These are phyloP conservation scores for Heteromeles arbutifolia DNA, from an alignment of 306 rosid genomes.

Conservation along the genomic window DNA sequence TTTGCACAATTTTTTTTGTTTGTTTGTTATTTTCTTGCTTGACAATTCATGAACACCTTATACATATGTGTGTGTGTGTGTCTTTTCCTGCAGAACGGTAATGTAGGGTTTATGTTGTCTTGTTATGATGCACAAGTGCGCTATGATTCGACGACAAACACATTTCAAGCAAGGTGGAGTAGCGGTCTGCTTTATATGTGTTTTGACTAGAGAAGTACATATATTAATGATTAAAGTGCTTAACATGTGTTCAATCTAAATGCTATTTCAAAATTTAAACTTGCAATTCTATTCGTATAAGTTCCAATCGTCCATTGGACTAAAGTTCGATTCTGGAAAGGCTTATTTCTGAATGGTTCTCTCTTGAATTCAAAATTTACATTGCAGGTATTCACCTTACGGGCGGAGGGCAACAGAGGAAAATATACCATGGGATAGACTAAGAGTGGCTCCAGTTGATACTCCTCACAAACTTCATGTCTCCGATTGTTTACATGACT, in stretches of 20 bases:
- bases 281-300: no score
- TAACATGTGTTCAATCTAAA: no score
- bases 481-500: conserved; percentile 62
- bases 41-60: not conserved
- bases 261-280: no score
- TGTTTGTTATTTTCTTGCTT: not conserved
- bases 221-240: not conserved
- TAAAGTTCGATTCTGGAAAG: not conserved
- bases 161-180: conserved; percentile 80
- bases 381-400: conserved; percentile 65
- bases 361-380: conserved; percentile 4
- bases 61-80: not conserved
- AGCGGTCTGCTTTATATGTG: conserved; percentile 1
- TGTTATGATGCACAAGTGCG: conserved; percentile 87
- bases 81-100: conserved; percentile 62
- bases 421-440: conserved; percentile 65
- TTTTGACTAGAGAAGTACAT: not conserved
- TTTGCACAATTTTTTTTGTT: not conserved
- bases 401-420: conserved; percentile 80
- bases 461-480: conserved; percentile 59
- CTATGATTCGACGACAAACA: conserved; percentile 50
- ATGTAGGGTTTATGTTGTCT: conserved; percentile 87
- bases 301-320: not conserved
- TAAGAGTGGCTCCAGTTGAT: conserved; percentile 67
- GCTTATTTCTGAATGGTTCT: not conserved